Conservation (phyloP, 202 grass and related monocot species). For the Hordeum pubiflorum region DNA sequence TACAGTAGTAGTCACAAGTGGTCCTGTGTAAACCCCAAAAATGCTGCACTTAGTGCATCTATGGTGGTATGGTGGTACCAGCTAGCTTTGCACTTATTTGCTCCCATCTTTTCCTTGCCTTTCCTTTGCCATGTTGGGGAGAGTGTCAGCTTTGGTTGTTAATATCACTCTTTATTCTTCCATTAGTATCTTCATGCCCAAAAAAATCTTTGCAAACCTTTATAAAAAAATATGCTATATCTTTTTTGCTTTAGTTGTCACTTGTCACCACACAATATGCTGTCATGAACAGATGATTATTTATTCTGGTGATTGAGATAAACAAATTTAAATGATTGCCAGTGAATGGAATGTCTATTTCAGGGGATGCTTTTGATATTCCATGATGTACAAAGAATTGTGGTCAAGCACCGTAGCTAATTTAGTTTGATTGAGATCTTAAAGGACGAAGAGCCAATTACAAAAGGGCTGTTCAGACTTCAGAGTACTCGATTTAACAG, state of each 20-base stretch:
- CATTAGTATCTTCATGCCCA: slow-evolving; percentile 16
- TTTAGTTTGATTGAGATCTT: slow-evolving; percentile 2
- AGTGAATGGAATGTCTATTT: slow-evolving; percentile 3
- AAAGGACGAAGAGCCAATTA: slow-evolving; percentile 1
- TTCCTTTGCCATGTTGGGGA: slow-evolving; percentile 31
- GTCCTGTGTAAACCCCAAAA: slow-evolving; percentile 23
- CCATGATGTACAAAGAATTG: not conserved
- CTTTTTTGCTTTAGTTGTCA: slow-evolving; percentile 5
- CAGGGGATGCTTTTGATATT: not conserved
- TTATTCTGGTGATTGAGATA: not conserved
- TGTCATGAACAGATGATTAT: not conserved
- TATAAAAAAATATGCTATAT: not conserved
- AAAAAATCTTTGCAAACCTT: not conserved
- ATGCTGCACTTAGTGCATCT: slow-evolving; percentile 20
- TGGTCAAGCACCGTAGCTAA: not conserved
- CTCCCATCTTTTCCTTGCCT: slow-evolving; percentile 29
- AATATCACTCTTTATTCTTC: slow-evolving; percentile 20
- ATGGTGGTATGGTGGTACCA: slow-evolving; percentile 30
- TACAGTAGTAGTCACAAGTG: slow-evolving; percentile 31
- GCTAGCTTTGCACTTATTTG: slow-evolving; percentile 34
- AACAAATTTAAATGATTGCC: slow-evolving; percentile 17
- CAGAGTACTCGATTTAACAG: not conserved
- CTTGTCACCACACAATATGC: slow-evolving; percentile 6
- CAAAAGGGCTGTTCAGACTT: not conserved
- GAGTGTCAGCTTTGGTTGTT: slow-evolving; percentile 20